Evolutionary conservation across 2,329 filamentous ascomycete species (phyloP).

Genomic region (Pseudocercospora crystallina): DNA sequence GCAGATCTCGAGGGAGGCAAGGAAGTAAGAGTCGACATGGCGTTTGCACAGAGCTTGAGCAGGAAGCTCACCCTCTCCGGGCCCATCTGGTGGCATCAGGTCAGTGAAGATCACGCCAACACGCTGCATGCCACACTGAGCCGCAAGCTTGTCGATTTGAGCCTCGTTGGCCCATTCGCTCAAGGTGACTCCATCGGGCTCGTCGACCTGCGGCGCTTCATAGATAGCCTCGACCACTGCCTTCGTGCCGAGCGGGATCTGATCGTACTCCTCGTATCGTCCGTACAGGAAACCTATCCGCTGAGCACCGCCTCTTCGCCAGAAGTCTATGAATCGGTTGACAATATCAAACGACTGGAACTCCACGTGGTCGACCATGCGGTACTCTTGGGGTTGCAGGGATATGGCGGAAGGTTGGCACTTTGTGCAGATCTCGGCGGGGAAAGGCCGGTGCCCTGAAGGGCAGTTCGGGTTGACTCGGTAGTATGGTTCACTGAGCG

Average conservation of each 20-base stretch:
- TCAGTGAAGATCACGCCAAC: constrained; percentile 96
- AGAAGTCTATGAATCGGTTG: constrained; percentile 86
- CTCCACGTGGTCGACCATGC: constrained; percentile 98
- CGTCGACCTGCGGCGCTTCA: constrained; percentile 87
- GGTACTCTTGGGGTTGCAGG: constrained; percentile 86
- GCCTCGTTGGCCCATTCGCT: constrained; percentile 82
- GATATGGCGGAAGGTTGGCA: constrained; percentile 97
- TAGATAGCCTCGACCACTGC: constrained; percentile 97
- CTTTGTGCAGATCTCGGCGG: constrained; percentile 95
- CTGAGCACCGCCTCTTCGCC: constrained; percentile 82
- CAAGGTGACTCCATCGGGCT: constrained; percentile 83
- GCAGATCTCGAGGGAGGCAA: constrained; percentile 86
- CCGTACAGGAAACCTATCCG: constrained; percentile 89
- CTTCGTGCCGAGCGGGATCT: constrained; percentile 91
- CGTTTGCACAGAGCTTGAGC: constrained; percentile 84
- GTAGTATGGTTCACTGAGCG: constrained; percentile 88
- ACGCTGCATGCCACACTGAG: constrained; percentile 78
- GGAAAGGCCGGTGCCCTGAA: constrained; percentile 88
- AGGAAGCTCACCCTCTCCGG: constrained; percentile 61
- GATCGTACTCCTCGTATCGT: constrained; percentile 82
- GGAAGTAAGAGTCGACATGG: constrained; percentile 90
- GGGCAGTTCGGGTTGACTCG: constrained; percentile 86
- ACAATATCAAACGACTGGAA: constrained; percentile 83
- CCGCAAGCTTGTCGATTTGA: constrained; percentile 76
- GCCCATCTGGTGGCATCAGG: constrained; percentile 68